Base-by-base conservation (phyloP, 371 early-diverging fungal species). In the Syncephalastrum sp. region DNA sequence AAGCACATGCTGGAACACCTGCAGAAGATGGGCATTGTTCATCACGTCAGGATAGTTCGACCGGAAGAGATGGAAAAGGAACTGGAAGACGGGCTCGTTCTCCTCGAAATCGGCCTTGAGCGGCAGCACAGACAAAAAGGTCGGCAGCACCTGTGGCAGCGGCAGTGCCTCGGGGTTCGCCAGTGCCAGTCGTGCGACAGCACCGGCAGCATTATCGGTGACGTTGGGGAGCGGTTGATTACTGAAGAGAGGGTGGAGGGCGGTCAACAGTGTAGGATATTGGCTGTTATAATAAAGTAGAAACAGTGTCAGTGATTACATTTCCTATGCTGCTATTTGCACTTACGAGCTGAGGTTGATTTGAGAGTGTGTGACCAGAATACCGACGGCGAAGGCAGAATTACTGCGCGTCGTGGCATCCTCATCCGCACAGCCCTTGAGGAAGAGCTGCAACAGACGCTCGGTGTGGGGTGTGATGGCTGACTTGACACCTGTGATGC, bases 141-240 rank as follows among this genome's bases (percentile, higher is more conserved):
- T 85, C 17, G 89, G 91, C 25, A 94, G 64, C 15, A 89, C 85
- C 56, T 82, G 85, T 47, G 83, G 88, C 46, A 91, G 64, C 8
- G 92, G 92, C 5, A 92, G 82, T 5, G 83, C 85, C 33, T 82
- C 69, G 7, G 91, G 87, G 61, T 81, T 74, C 45, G 78, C 74
- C 53, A 91, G 62, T 54, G 93, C 87, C 69, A 94, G 82, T 42
- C 95, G 82, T 14, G 90, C 87, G 24, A 93, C 88, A 47, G 93
- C 90, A 27, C 95, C 95, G 50, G 89, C 87, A 25, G 96, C 96
- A 67, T 96, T 96, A 72, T 96, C 96, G 17, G 83, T 81, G 14
- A 80, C 77, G 64, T 92, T 92, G 47, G 78, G 81, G 17, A 84
- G 55, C 47, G 82, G 64, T 67, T 85, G 82, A 17, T 72, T 64